Conservation (phyloP, 352 stramenopile genomes). For the Phytophthora sansomeana region DNA sequence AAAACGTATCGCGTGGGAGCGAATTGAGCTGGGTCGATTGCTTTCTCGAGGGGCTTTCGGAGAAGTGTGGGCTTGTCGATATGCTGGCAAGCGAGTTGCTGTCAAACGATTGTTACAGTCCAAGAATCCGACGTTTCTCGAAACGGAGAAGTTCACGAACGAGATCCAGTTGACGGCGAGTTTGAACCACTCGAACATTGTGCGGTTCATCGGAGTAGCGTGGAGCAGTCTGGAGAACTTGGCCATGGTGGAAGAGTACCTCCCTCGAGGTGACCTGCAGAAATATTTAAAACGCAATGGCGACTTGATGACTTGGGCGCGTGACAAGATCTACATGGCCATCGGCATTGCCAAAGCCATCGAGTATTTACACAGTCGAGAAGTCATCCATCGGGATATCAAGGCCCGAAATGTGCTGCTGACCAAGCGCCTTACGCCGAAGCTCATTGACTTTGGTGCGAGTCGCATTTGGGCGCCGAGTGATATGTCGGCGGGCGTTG, state of each 20-base stretch:
- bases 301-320: slow-evolving; percentile 40
- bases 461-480: slow-evolving; percentile 28
- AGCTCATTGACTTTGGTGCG: slow-evolving; percentile 58
- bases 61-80: slow-evolving; percentile 61
- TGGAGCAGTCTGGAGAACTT: slow-evolving; percentile 61
- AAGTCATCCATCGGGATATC: slow-evolving; percentile 81
- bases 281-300: slow-evolving; percentile 43
- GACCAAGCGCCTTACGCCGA: slow-evolving; percentile 43
- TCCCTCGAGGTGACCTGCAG: slow-evolving; percentile 56
- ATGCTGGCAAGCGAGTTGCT: slow-evolving; percentile 46
- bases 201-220: slow-evolving; percentile 55
- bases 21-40: slow-evolving; percentile 47
- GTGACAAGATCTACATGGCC: slow-evolving; percentile 51
- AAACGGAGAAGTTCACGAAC: slow-evolving; percentile 54
- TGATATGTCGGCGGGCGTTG: slow-evolving; percentile 51
- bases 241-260: slow-evolving; percentile 64
- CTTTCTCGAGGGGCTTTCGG: slow-evolving; percentile 59
- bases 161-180: slow-evolving; percentile 61
- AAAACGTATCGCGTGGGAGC: slow-evolving; percentile 49
- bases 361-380: slow-evolving; percentile 45
- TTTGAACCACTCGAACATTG: slow-evolving; percentile 53
- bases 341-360: slow-evolving; percentile 46
- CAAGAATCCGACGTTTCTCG: slow-evolving; percentile 45
- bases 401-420: slow-evolving; percentile 84
- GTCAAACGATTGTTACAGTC: slow-evolving; percentile 62